These are phyloP conservation scores for Penicillium sp. DNA, from an alignment of 2,329 filamentous ascomycete genomes.

Conservation along the genomic window DNA sequence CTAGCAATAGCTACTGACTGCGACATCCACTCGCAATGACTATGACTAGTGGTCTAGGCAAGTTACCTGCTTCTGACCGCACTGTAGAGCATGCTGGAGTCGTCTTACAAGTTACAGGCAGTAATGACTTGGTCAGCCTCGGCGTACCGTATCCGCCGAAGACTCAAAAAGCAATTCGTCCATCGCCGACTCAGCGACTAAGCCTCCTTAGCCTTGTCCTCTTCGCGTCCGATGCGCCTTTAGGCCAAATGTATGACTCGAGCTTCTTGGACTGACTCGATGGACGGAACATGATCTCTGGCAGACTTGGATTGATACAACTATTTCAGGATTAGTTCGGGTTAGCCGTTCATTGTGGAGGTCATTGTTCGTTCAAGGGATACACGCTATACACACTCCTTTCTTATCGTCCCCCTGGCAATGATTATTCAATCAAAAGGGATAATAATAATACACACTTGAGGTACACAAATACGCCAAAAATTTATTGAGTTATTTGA, in stretches of 20 bases:
- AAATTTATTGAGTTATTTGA: background rate
- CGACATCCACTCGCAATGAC: no score
- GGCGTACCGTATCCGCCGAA: no score
- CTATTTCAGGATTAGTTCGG: background rate
- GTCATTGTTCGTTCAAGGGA: background rate
- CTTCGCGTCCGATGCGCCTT: background rate
- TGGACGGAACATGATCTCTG: background rate
- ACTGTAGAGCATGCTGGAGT: background rate
- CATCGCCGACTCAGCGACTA: background rate
- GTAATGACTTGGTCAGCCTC: no score
- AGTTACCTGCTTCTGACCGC: background rate
- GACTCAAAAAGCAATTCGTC: background rate
- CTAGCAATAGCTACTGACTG: no score
- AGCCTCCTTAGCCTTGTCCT: background rate
- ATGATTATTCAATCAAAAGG: constrained; percentile 3
- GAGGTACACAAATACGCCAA: background rate
- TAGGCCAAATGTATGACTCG: background rate
- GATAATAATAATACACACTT: background rate
- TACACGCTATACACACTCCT: background rate
- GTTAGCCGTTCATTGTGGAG: background rate
- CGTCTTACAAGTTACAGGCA: background rate
- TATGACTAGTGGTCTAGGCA: background rate
- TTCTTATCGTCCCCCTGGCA: background rate
- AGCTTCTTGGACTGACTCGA: background rate
- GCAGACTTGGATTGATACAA: background rate